Evolutionary conservation across 768 basidiomycete species (phyloP).

Genomic region (Termitomyces sp.): DNA sequence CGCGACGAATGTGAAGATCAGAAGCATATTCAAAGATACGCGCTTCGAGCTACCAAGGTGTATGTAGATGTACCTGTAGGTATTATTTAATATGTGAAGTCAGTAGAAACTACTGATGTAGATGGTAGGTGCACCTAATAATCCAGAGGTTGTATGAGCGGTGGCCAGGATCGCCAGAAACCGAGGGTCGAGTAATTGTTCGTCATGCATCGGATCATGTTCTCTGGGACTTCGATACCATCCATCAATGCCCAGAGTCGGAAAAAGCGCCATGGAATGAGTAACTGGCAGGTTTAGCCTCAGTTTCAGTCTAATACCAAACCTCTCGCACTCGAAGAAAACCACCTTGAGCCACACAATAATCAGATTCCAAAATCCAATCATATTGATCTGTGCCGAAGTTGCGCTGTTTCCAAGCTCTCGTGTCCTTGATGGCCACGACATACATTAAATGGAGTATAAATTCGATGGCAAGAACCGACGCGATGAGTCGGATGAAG

Average conservation of each 20-base stretch:
- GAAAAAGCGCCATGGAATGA: conserved; percentile 96
- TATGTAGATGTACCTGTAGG: conserved; percentile 83
- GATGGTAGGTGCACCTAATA: conserved; percentile 50
- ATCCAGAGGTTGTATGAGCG: conserved; percentile 96
- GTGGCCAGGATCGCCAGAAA: conserved; percentile 98
- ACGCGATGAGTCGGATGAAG: conserved; percentile 61
- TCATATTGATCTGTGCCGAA: conserved; percentile 80
- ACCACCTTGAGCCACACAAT: conserved; percentile 92
- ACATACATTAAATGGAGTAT: conserved; percentile 95
- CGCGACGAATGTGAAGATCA: conserved; percentile 95
- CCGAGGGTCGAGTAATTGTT: conserved; percentile 93
- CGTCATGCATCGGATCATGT: conserved; percentile 98
- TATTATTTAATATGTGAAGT: background rate
- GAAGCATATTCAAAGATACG: conserved; percentile 53
- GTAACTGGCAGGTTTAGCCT: conserved; percentile 46
- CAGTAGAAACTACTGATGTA: background rate
- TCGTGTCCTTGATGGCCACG: conserved; percentile 89
- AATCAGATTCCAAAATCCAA: conserved; percentile 96
- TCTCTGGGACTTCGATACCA: conserved; percentile 92
- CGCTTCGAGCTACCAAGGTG: conserved; percentile 74
- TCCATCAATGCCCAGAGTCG: conserved; percentile 88
- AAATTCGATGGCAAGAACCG: conserved; percentile 82
- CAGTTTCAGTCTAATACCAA: background rate
- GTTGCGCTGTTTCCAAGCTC: conserved; percentile 77
- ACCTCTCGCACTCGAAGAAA: background rate